Base-by-base conservation (phyloP, 176 grass and related monocot genomes). In the Thalia dealbata region DNA sequence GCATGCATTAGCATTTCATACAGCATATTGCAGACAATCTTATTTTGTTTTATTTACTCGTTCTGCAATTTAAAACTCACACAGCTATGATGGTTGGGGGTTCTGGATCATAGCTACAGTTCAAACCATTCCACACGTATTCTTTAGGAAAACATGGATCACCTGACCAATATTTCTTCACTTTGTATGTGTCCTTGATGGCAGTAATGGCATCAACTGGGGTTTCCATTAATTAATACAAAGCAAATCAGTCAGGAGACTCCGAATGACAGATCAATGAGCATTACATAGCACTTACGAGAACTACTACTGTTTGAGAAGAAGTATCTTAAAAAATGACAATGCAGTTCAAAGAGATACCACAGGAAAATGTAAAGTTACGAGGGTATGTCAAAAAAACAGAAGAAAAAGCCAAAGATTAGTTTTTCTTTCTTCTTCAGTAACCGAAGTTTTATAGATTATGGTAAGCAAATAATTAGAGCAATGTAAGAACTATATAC, bases 141-240 rank as follows among this genome's bases (percentile, higher is more conserved):
- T 3, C 63, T 62, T 74, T 73, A 0, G 89, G 85, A 76, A 35
- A 48, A 14, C 89, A 92, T 0, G 89, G 89, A 30, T 92, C 89
- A 35, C 89, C 89, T 78, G 73, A 68, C 82, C 89, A 92, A 22
- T 82, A 81, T 61, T 75, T 86, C 35, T 67, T 56, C 4, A 83
- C 32, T 23, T 77, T n/a, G 56, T 92, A 92, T 10, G 67, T 61
- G 2, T 11, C 68, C 79, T 86, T 86, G 54, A 89, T 89, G 32
- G 42, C 64, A 69, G 11, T 76, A 14, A 92, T 86, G 15, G 86
- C 86, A 80, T 76, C 75, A 24, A 73, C 90, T 92, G 76, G 30
- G 76, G 30, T 55, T 19, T 54, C 38, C 77, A 30, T 29, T 19
- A 16, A 27, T n/a, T 48, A 30, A 14, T 1, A 76, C 44, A 45